Evolutionary conservation across 2,329 filamentous ascomycete genomes (phyloP), one percentile per base, ranked within the genome.

Genomic region (Coniochaeta sp.): DNA sequence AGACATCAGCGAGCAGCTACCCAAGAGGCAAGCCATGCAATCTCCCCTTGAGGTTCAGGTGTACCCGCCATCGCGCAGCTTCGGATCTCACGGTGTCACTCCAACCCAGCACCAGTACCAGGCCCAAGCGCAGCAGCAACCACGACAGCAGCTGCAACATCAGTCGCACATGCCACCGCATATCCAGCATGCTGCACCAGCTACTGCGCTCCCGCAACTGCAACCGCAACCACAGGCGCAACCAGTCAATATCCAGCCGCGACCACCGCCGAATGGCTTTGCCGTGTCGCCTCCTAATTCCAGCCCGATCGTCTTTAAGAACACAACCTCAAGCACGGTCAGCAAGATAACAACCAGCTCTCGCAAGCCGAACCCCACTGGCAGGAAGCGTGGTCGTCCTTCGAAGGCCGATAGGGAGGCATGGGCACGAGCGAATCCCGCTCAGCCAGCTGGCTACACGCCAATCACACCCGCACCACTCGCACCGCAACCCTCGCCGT

Each of bases 351-450:
- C n/a, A n/a, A n/a, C n/a, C n/a, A n/a, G n/a, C n/a, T n/a, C n/a
- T n/a, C n/a, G n/a, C n/a, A n/a, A n/a, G n/a, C n/a, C n/a, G n/a
- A n/a, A n/a, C n/a, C n/a, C n/a, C n/a, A n/a, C 53, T 3, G 53
- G 51, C 42, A 60, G 64, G 8, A 67, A 61, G 50, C 60, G 67
- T 22, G 67, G 67, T 3, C 61, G 67, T 14, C 67, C 67, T 1
- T 65, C 65, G 14, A 68, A 66, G 54, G 59, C 60, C 7, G 64
- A 66, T 46, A 62, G 62, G 50, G 57, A 61, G 30, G 60, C 62
- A 9, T 61, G 61, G 27, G 56, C 59, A 9, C 52, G 57, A 20
- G 52, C 54, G 27, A 56, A 52, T 26, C 50, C 52, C 12, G 53
- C 57, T 49, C 61, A 61, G 51, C 32, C 56, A 32, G 55, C 52